Evolutionary conservation across 1,284 basidiomycete genomes (phyloP).

Genomic region (Sphaerobolus stellatus): DNA sequence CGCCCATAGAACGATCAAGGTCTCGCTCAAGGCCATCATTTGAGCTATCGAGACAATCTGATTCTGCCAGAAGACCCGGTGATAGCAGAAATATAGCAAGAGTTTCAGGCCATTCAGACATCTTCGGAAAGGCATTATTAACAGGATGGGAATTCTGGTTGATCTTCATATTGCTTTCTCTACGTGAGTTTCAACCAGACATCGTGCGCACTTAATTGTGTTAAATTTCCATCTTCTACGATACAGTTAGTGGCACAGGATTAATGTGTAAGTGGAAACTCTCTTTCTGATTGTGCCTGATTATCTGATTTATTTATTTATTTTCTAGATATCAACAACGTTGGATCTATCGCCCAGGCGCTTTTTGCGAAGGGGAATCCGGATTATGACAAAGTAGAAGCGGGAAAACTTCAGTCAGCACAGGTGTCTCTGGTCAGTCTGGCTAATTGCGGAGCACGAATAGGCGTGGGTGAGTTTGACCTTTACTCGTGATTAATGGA

Average conservation of each 20-base stretch:
- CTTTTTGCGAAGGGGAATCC: slow-evolving; percentile 69
- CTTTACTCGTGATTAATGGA: not conserved
- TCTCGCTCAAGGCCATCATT: not conserved
- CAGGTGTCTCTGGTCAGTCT: slow-evolving; percentile 86
- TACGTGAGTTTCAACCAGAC: slow-evolving; percentile 52
- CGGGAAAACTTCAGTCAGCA: slow-evolving; percentile 76
- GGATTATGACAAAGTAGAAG: slow-evolving; percentile 61
- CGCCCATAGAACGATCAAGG: not conserved
- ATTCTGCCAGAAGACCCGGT: too few species aligned
- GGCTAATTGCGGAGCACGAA: slow-evolving; percentile 80
- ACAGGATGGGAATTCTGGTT: slow-evolving; percentile 70
- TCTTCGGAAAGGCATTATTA: slow-evolving; percentile 51
- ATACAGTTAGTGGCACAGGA: slow-evolving; percentile 80
- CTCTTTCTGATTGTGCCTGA: not conserved
- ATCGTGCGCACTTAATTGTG: not conserved
- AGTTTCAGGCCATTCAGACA: too few species aligned
- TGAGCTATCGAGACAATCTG: too few species aligned
- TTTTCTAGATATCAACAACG: slow-evolving; percentile 84
- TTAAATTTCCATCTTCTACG: slow-evolving; percentile 2
- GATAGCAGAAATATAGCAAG: too few species aligned
- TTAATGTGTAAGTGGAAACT: slow-evolving; percentile 68
- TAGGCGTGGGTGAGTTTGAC: slow-evolving; percentile 63
- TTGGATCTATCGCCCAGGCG: slow-evolving; percentile 88
- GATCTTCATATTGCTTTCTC: slow-evolving; percentile 65
- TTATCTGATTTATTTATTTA: not conserved